phyloP scores from a whole-genome alignment of 108 stramenopile species.

The Mediolabrus comicus region DNA sequence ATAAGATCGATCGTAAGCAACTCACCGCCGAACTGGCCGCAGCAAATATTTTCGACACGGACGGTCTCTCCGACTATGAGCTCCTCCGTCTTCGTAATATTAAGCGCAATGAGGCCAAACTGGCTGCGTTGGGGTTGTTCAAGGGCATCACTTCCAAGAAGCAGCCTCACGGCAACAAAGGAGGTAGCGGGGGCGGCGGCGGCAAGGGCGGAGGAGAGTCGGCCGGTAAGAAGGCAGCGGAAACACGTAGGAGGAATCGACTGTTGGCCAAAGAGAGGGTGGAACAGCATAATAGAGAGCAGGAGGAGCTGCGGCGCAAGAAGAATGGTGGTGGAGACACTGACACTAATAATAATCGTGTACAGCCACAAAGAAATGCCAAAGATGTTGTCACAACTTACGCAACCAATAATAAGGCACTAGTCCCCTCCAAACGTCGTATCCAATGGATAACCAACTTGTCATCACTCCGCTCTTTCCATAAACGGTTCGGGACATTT shows the following conservation, averaged over 20 bases:
- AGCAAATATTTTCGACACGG: not conserved
- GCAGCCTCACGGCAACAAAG: not conserved
- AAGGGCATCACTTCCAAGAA: not conserved
- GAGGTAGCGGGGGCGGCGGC: not conserved
- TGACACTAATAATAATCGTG: not conserved
- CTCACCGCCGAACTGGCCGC: not conserved
- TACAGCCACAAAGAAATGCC: not conserved
- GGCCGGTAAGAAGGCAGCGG: not conserved
- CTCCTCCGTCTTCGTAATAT: constrained; percentile 37
- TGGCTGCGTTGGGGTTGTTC: constrained; percentile 27
- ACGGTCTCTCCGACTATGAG: constrained; percentile 49
- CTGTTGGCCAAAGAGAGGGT: not conserved
- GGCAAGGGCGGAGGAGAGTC: not conserved
- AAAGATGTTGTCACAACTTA: not conserved
- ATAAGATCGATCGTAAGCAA: not conserved
- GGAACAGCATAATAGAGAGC: not conserved
- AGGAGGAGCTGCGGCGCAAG: not conserved
- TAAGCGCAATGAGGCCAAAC: constrained; percentile 37
- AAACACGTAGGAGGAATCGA: not conserved
- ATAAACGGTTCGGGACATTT: not conserved
- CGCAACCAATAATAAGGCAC: not conserved
- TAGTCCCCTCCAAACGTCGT: not conserved
- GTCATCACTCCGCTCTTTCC: not conserved
- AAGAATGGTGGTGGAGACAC: not conserved
- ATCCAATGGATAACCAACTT: not conserved